These are phyloP conservation scores for Symbiodinium pilosum DNA, from an alignment of 73 alveolate species.

Conservation along the genomic window DNA sequence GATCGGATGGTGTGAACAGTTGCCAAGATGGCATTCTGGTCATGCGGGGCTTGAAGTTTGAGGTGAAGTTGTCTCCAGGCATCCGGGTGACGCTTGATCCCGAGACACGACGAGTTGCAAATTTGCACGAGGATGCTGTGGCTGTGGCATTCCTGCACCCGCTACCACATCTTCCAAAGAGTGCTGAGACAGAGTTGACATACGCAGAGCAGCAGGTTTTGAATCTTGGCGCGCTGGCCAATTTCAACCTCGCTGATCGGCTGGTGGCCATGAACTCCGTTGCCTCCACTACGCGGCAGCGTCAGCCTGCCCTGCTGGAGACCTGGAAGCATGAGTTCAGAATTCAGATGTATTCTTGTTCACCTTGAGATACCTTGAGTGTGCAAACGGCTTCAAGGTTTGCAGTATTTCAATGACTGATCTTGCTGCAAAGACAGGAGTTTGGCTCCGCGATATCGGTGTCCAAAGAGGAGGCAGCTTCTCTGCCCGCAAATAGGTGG, in stretches of 20 bases:
- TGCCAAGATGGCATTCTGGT: neutral
- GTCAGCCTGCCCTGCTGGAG: conserved; percentile 16
- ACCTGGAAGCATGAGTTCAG: neutral
- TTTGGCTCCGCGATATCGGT: conserved; percentile 20
- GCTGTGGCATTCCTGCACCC: conserved; percentile 67
- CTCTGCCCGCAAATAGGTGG: conserved; percentile 64
- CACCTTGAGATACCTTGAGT: neutral
- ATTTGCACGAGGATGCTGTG: conserved; percentile 47
- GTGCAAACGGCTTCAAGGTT: neutral
- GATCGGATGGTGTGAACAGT: conserved; percentile 19
- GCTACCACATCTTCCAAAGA: neutral
- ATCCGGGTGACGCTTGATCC: conserved; percentile 85
- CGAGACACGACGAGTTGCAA: conserved; percentile 61
- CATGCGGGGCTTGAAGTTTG: neutral
- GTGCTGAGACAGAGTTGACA: neutral
- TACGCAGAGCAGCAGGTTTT: neutral
- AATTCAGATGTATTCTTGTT: neutral
- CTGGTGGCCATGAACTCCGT: conserved; percentile 72
- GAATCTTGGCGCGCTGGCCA: neutral
- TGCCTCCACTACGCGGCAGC: neutral
- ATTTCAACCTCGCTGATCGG: conserved; percentile 16
- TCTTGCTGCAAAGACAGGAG: neutral
- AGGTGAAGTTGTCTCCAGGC: conserved; percentile 69
- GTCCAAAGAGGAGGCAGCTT: conserved; percentile 40
- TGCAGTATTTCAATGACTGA: neutral